Percentiles rank a stretch among this genome's conserved stretches.
Evolutionary conservation across 1,139 yeast genomes (phyloP).

Genomic region (Yamadazyma diospyri): DNA sequence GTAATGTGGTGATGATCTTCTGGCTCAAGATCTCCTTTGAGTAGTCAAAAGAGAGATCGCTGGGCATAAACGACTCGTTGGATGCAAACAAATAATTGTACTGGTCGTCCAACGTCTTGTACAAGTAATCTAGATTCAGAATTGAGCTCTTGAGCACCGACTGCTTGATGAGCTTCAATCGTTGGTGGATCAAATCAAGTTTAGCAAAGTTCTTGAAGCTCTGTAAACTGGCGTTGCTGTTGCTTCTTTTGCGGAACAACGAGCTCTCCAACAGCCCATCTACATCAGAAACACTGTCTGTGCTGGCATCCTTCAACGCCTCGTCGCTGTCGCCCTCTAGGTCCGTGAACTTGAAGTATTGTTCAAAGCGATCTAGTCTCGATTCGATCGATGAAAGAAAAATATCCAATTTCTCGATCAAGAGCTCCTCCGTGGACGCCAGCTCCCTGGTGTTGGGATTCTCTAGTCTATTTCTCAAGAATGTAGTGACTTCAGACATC

Average conservation of each 20-base stretch:
- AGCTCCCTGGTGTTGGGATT: conserved; percentile 1
- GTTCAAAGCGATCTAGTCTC: conserved; percentile 49
- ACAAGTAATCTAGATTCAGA: conserved; percentile 45
- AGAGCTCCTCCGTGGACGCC: conserved; percentile 41
- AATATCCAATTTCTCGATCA: conserved; percentile 49
- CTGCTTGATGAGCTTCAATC: conserved; percentile 39
- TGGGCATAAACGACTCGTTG: conserved; percentile 11
- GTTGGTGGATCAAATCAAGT: conserved; percentile 39
- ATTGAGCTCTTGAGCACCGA: conserved; percentile 41
- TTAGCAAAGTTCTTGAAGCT: conserved; percentile 35
- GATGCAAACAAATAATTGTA: conserved; percentile 44
- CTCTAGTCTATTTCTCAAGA: conserved; percentile 15
- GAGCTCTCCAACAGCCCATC: background rate
- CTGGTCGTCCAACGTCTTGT: conserved; percentile 52
- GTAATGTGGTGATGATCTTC: conserved; percentile 51
- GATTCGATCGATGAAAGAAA: conserved; percentile 54
- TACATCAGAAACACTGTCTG: conserved; percentile 3
- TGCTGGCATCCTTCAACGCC: conserved; percentile 16
- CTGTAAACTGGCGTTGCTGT: conserved; percentile 23
- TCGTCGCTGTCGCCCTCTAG: conserved; percentile 13
- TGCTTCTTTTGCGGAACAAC: conserved; percentile 19
- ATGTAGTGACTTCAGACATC: conserved; percentile 16
- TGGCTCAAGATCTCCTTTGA: conserved; percentile 34
- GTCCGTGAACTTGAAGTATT: conserved; percentile 36
- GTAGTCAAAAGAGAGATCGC: conserved; percentile 16